A percentile compares a stretch with the other conserved stretches of the same genome.
These are phyloP conservation scores for Aspergillus viridinutans DNA, from an alignment of 2,329 filamentous ascomycete species.

Conservation along the genomic window DNA sequence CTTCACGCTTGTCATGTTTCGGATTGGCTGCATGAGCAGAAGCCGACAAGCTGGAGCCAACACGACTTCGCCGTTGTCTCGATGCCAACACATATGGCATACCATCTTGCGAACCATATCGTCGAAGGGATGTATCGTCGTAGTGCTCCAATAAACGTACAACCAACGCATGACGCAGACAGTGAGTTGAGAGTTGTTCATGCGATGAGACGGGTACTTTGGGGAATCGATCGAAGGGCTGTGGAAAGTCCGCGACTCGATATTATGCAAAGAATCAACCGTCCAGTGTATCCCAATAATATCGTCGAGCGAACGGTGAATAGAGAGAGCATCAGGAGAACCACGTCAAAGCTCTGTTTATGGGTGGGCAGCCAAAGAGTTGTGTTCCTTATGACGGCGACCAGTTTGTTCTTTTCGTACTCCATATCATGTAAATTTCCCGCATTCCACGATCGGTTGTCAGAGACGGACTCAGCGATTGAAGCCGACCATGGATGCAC, in stretches of 20 bases:
- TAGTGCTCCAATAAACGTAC: background rate
- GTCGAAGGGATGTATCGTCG: background rate
- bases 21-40: background rate
- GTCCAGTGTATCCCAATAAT: conserved; percentile 8
- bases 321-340: background rate
- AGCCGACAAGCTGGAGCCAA: background rate
- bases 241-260: background rate
- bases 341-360: background rate
- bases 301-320: conserved; percentile 6
- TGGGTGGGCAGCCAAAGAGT: conserved; percentile 1
- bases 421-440: background rate
- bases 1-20: background rate
- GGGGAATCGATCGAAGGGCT: background rate
- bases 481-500: conserved; percentile 44
- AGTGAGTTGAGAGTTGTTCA: background rate
- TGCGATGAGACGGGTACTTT: background rate
- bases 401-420: conserved; percentile 1
- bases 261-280: conserved; percentile 1
- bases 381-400: conserved; percentile 2
- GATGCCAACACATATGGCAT: background rate
- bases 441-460: background rate
- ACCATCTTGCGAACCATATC: background rate
- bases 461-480: conserved; percentile 27
- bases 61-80: background rate
- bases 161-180: background rate